Evolutionary conservation across 2,329 filamentous ascomycete species (phyloP).

Genomic region (Ophiostoma sp.): DNA sequence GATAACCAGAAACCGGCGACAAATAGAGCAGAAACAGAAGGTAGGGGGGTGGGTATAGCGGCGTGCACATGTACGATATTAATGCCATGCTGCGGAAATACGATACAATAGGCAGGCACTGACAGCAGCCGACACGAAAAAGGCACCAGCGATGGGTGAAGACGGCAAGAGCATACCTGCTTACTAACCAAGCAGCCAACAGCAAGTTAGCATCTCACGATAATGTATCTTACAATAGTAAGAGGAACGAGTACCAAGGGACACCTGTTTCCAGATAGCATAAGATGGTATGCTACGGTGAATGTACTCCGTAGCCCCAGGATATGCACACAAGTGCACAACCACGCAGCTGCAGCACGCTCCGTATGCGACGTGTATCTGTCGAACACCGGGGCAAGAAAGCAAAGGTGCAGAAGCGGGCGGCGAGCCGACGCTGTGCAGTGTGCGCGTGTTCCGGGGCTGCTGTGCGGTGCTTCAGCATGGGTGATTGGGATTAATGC

Average conservation of each 20-base stretch:
- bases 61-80: not conserved
- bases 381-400: not conserved
- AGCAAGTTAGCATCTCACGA: too few relatives aligned
- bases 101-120: not conserved
- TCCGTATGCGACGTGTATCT: not conserved
- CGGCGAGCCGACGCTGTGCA: not conserved
- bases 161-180: too few relatives aligned
- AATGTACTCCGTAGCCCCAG: too few relatives aligned
- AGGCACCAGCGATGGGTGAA: not conserved
- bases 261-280: too few relatives aligned
- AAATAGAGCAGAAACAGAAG: not conserved
- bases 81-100: not conserved
- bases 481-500: too few relatives aligned
- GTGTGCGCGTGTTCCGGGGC: not conserved
- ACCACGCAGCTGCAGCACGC: not conserved
- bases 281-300: too few relatives aligned
- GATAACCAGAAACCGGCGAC: not conserved
- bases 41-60: constrained; percentile 3
- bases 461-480: too few relatives aligned
- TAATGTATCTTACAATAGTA: too few relatives aligned
- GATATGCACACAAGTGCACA: too few relatives aligned
- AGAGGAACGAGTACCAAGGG: too few relatives aligned
- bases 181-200: too few relatives aligned
- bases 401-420: not conserved
- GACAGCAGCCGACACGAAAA: not conserved